These are phyloP conservation scores for Neurospora intermedia DNA, from an alignment of 495 filamentous ascomycete species.

Conservation along the genomic window DNA sequence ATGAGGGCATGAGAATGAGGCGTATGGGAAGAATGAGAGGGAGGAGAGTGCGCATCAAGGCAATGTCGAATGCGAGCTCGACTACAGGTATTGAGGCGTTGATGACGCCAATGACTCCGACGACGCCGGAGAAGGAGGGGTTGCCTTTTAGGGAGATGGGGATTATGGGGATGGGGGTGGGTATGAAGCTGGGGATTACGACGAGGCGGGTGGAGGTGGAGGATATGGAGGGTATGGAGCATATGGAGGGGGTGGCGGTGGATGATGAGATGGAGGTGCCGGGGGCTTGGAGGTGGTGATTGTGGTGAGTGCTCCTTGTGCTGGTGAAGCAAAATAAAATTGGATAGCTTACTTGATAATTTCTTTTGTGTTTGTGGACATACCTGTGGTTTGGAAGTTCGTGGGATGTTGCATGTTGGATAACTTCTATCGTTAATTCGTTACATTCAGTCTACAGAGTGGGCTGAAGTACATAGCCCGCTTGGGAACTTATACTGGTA, in stretches of 20 bases:
- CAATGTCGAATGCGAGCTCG: background rate
- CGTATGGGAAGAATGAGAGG: no score
- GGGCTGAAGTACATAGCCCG: no score
- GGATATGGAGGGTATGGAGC: no score
- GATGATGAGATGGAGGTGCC: constrained; percentile 2
- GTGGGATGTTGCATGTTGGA: background rate
- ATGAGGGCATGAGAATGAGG: background rate
- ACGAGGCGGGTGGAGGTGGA: no score
- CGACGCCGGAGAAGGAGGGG: background rate
- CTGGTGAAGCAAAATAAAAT: no score
- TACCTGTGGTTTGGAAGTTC: background rate
- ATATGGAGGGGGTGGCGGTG: background rate
- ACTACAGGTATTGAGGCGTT: background rate
- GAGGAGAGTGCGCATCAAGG: background rate
- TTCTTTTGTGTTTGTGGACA: no score
- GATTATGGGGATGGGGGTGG: background rate
- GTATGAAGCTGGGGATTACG: no score
- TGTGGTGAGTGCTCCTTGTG: no score
- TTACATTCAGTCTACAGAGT: no score
- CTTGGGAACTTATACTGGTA: no score
- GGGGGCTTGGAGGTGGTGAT: constrained; percentile 12
- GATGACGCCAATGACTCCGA: background rate
- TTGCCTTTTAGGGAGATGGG: background rate
- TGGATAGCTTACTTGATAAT: no score
- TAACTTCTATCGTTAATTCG: background rate